phyloP scores from a whole-genome alignment of 2,329 filamentous ascomycete species.

The Neophaeococcomyces mojaviensis region DNA sequence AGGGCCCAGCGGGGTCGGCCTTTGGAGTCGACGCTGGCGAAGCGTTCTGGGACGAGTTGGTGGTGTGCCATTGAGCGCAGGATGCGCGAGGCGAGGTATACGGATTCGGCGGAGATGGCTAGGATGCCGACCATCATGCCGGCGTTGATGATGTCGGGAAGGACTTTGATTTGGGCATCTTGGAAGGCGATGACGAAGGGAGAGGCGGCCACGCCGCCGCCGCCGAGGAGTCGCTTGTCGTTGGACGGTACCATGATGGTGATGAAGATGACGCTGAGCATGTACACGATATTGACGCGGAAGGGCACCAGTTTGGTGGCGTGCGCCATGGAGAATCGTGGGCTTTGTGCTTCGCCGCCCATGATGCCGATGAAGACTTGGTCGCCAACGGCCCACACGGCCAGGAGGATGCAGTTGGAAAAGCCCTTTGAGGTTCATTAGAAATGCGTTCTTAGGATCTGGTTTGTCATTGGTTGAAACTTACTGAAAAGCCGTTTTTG shows the following conservation, averaged over 20 bases:
- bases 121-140: conserved; percentile 28
- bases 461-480: background rate
- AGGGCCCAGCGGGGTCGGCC: conserved; percentile 28
- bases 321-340: conserved; percentile 30
- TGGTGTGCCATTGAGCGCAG: conserved; percentile 27
- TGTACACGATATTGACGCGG: conserved; percentile 28
- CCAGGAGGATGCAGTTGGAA: conserved; percentile 26
- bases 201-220: conserved; percentile 25
- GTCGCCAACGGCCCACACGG: conserved; percentile 26
- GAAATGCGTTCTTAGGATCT: background rate
- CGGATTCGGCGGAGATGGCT: conserved; percentile 27
- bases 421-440: conserved; percentile 24
- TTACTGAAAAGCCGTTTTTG: conserved; percentile 28
- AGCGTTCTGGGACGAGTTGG: conserved; percentile 23
- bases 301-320: conserved; percentile 28
- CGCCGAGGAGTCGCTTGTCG: conserved; percentile 24
- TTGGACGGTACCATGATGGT: conserved; percentile 22
- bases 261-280: conserved; percentile 27
- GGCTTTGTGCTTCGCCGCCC: conserved; percentile 30
- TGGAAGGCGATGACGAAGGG: conserved; percentile 29
- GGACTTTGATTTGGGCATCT: conserved; percentile 24
- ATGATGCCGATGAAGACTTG: conserved; percentile 31
- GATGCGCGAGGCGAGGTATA: conserved; percentile 29
- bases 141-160: conserved; percentile 28
- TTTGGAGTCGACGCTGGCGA: conserved; percentile 25